Evolutionary conservation across 2,329 filamentous ascomycete genomes (phyloP).

Genomic region (Cadophora gregata): DNA sequence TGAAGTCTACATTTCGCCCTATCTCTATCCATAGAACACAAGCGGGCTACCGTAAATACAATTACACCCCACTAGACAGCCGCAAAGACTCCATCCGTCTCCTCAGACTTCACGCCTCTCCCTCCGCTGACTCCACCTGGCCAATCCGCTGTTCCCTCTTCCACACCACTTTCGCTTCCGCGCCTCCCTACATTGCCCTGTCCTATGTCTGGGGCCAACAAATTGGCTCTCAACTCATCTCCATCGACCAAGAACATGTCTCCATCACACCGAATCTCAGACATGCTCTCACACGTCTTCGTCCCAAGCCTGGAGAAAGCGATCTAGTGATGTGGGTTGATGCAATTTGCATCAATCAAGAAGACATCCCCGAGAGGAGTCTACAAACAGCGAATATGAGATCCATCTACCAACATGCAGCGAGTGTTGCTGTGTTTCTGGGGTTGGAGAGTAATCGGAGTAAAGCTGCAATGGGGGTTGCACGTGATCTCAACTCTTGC

Average conservation of each 20-base stretch:
- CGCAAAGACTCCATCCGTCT: conserved; percentile 11
- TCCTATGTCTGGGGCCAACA: conserved; percentile 39
- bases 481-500: conserved; percentile 29
- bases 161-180: conserved; percentile 30
- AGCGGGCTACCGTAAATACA: conserved; percentile 17
- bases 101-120: conserved; percentile 27
- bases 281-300: conserved; percentile 34
- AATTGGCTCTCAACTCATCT: conserved; percentile 18
- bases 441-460: conserved; percentile 27
- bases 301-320: conserved; percentile 23
- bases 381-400: conserved; percentile 37
- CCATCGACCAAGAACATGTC: conserved; percentile 26
- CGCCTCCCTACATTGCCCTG: conserved; percentile 37
- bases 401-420: conserved; percentile 36
- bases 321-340: conserved; percentile 38
- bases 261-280: conserved; percentile 33
- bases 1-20: background rate
- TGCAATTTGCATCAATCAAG: conserved; percentile 39
- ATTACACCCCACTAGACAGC: conserved; percentile 28
- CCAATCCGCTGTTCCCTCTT: conserved; percentile 31
- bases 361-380: conserved; percentile 33
- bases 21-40: background rate
- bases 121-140: conserved; percentile 22
- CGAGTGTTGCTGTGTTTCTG: conserved; percentile 36
- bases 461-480: conserved; percentile 29